Evolutionary conservation across 257 asterid species (phyloP), one percentile per base, ranked within the genome.

Genomic region (Solanum ossicruentum): DNA sequence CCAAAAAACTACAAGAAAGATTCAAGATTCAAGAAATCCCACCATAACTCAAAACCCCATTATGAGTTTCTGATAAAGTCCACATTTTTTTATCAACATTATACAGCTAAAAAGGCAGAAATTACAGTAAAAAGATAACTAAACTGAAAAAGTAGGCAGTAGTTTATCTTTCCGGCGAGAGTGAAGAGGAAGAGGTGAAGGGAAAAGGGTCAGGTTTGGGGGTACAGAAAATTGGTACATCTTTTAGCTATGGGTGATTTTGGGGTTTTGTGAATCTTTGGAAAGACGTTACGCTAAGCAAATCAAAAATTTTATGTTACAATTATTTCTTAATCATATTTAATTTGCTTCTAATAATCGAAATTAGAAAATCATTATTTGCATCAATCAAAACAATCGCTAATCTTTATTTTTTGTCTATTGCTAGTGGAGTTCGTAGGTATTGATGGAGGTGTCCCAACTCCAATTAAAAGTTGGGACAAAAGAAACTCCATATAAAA

Each of bases 191-290:
- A 32, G 86, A 60, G 87, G 87, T 79, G 71, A 71, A 82, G 49
- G 52, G 84, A 28, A 79, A 79, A 83, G 71, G 86, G 85, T 73
- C 87, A 87, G 90, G 85, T 84, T 88, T 88, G 92, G 92, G 91
- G 85, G 91, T 84, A 84, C 39, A 80, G 84, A 84, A 88, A 86
- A 60, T 86, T 86, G 71, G 92, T 87, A 84, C 87, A 85, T 66
- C 81, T 80, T 54, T 55, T 88, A 80, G 85, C 80, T 86, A 78
- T 81, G 71, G 87, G 86, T 58, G 89, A 86, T 58, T 86, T 90
- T 84, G 93, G 93, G 91, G 89, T 88, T 90, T 93, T 87, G 92
- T 89, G 91, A 88, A 81, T 88, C 91, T 91, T 87, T 89, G 91
- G 90, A 88, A 86, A 87, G 88, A 88, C 92, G 89, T 90, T 88